Conservation (phyloP, 2,329 filamentous ascomycete species). For the Epichloe aotearoae region DNA sequence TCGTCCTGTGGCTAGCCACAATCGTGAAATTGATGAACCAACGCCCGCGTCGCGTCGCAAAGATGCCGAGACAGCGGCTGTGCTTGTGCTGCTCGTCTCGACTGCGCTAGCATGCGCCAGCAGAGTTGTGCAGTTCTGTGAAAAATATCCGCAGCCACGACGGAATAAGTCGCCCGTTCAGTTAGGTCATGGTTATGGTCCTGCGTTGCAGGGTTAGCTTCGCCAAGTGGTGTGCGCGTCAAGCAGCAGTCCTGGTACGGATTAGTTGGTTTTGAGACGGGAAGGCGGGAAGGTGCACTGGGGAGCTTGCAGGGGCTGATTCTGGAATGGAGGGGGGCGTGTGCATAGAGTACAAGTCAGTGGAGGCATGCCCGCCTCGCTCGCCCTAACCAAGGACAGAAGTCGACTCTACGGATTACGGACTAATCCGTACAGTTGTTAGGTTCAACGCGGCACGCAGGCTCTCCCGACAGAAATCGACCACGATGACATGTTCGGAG, state of each 20-base stretch:
- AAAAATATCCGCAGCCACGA: background rate
- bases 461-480: background rate
- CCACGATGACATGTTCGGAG: background rate
- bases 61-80: background rate
- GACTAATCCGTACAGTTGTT: too few species aligned
- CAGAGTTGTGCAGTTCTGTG: background rate
- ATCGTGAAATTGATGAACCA: background rate
- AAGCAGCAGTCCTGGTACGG: too few species aligned
- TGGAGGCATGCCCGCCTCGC: background rate
- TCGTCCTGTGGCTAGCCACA: constrained; percentile 1
- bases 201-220: too few species aligned
- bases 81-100: background rate
- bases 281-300: background rate
- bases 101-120: background rate
- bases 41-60: too few species aligned
- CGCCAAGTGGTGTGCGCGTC: too few species aligned
- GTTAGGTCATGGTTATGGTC: too few species aligned
- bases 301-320: background rate
- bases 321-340: background rate
- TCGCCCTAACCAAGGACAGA: too few species aligned
- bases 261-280: background rate
- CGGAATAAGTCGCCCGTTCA: background rate
- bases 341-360: background rate
- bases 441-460: background rate
- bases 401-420: too few species aligned